phyloP scores from a whole-genome alignment of 176 grass and related monocot genomes.

The Juncus inflexus region DNA sequence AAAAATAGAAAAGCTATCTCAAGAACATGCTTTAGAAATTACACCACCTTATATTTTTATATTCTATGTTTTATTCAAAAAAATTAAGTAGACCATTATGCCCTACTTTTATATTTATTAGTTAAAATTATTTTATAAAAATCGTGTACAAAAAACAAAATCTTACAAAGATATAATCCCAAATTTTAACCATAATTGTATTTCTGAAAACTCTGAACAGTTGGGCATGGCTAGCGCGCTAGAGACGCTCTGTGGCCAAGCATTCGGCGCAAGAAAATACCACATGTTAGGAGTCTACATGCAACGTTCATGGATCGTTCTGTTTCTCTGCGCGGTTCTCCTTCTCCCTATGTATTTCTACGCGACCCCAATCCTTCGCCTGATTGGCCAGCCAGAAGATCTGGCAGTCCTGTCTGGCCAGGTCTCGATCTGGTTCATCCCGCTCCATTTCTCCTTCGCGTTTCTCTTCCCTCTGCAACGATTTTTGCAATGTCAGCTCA shows the following conservation, averaged over 20 bases:
- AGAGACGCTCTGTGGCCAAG: slow-evolving; percentile 47
- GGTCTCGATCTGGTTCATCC: slow-evolving; percentile 84
- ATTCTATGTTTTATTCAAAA: too few relatives aligned
- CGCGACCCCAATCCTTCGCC: slow-evolving; percentile 58
- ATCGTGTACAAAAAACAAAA: too few relatives aligned
- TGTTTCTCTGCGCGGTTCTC: slow-evolving; percentile 53
- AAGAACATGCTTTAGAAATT: too few relatives aligned
- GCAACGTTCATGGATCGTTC: slow-evolving; percentile 91
- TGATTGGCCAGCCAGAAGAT: slow-evolving; percentile 62
- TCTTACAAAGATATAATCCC: too few relatives aligned
- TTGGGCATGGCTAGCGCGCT: slow-evolving; percentile 76
- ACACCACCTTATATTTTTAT: too few relatives aligned
- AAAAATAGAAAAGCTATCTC: too few relatives aligned
- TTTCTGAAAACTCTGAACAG: slow-evolving; percentile 26
- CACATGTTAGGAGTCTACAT: slow-evolving; percentile 96
- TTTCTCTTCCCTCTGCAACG: slow-evolving; percentile 89
- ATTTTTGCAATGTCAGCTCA: slow-evolving; percentile 92
- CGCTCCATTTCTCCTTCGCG: slow-evolving; percentile 88
- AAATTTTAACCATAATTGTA: too few relatives aligned
- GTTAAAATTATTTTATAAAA: not conserved
- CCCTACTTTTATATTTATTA: not conserved
- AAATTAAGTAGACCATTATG: too few relatives aligned
- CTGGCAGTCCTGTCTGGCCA: slow-evolving; percentile 53
- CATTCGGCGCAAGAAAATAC: slow-evolving; percentile 59
- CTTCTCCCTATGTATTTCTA: slow-evolving; percentile 84